These are phyloP conservation scores for Pythium grandisporangium DNA, from an alignment of 352 stramenopile species.

Conservation along the genomic window DNA sequence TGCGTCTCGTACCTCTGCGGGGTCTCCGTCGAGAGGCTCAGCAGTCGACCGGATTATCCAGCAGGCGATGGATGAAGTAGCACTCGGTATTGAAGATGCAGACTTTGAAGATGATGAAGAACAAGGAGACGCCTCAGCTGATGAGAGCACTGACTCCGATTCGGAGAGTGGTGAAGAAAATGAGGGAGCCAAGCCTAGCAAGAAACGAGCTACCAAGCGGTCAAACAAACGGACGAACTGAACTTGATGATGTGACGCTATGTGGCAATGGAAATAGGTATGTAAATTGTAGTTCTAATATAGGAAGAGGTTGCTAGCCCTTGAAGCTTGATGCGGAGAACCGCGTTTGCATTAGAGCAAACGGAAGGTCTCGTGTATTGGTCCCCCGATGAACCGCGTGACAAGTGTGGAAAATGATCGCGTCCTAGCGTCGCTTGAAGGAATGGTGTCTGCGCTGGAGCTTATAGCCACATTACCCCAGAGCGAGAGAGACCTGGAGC, in stretches of 20 bases:
- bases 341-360: too few relatives aligned
- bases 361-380: too few relatives aligned
- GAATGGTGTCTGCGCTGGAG: slow-evolving; percentile 19
- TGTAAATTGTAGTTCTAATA: too few relatives aligned
- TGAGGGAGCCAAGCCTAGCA: slow-evolving; percentile 1
- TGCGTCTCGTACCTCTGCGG: too few relatives aligned
- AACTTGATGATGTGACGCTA: too few relatives aligned
- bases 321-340: too few relatives aligned
- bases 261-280: too few relatives aligned
- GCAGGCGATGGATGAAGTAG: slow-evolving; percentile 51
- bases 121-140: slow-evolving; percentile 1
- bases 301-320: too few relatives aligned
- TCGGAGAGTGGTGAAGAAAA: neutral
- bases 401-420: slow-evolving; percentile 23
- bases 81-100: slow-evolving; percentile 30
- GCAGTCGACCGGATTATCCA: slow-evolving; percentile 39
- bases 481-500: slow-evolving; percentile 4
- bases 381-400: slow-evolving; percentile 18
- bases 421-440: slow-evolving; percentile 26
- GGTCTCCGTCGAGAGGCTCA: too few relatives aligned
- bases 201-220: neutral
- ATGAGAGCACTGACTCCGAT: slow-evolving; percentile 4
- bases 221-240: neutral
- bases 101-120: slow-evolving; percentile 14
- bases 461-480: slow-evolving; percentile 18